phyloP scores from a whole-genome alignment of 2,329 filamentous ascomycete species.

The Ascochyta fabae region DNA sequence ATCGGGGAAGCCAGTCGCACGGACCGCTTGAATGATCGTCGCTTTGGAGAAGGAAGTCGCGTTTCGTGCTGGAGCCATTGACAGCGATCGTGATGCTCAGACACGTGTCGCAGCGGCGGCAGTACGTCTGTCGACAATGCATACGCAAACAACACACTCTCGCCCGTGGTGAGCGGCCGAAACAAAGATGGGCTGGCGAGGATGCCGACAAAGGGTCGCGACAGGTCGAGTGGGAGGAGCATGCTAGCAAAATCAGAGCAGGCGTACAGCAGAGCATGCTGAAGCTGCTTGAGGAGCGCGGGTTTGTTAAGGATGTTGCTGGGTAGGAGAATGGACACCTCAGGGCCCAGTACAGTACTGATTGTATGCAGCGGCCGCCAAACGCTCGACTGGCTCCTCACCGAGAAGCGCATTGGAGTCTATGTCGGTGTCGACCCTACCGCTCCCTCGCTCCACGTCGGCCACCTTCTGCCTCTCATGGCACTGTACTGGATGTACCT shows the following conservation, averaged over 20 bases:
- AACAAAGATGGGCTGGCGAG: constrained; percentile 31
- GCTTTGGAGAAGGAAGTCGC: constrained; percentile 10
- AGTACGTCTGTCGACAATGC: constrained; percentile 39
- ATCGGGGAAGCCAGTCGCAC: constrained; percentile 25
- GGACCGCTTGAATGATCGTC: constrained; percentile 6
- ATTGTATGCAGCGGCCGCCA: constrained; percentile 50
- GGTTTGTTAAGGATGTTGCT: constrained; percentile 75
- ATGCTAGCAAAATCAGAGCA: constrained; percentile 35
- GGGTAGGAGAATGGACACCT: constrained; percentile 61
- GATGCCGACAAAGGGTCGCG: constrained; percentile 22
- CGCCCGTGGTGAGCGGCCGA: constrained; percentile 24
- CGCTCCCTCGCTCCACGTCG: constrained; percentile 78
- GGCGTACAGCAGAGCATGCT: constrained; percentile 57
- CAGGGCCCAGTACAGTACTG: constrained; percentile 6
- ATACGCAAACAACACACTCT: constrained; percentile 29
- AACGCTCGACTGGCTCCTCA: constrained; percentile 69
- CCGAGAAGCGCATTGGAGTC: constrained; percentile 69
- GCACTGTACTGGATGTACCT: constrained; percentile 84
- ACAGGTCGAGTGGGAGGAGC: constrained; percentile 36
- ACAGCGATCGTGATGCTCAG: constrained; percentile 40
- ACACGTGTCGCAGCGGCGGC: constrained; percentile 36
- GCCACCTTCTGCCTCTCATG: constrained; percentile 83
- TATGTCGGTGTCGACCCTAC: constrained; percentile 87
- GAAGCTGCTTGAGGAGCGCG: constrained; percentile 72
- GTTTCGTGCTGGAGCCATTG: constrained; percentile 23